Evolutionary conservation across 1,139 yeast genomes (phyloP), one percentile per base, ranked within the genome.

Genomic region (Magnusiomyces fungicola): DNA sequence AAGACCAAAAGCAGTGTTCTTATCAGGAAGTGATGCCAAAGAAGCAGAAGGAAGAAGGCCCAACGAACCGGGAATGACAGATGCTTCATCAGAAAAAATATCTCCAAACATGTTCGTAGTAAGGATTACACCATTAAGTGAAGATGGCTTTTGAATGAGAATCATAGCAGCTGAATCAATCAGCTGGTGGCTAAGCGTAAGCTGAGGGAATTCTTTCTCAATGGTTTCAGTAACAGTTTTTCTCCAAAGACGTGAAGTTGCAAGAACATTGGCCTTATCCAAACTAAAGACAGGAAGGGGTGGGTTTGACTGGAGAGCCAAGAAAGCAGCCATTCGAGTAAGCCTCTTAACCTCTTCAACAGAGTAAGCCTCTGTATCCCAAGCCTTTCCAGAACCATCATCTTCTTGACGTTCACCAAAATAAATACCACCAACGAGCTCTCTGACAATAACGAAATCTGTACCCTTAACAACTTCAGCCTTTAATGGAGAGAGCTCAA

Each of bases 91-190:
- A 48, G 96, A 85, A 62, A 92, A 86, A 67, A 92, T 92, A 67
- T 92, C 98, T 62, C 98, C 98, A 70, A 92, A 92, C 96, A 92
- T 90, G 72, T 92, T 92, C 59, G 86, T 83, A 47, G 97, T 90
- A 64, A 92, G 80, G 7, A 34, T 23, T 47, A 92, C 77, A 68
- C 98, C 98, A 66, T 92, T 92, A 62, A 92, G 78, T 58, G 81
- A 81, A 46, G 89, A 83, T 61, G 98, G 98, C 56, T 78, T 79
- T 72, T 92, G 88, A 60, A 92, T 86, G 61, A 92, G 73, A 62
- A 90, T 89, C 98, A 92, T 92, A 47, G 98, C 97, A 46, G 98
- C 98, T 10, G 97, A 88, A 69, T 92, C 98, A 62, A 92, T 90
- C 69, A 92, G 79, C 73, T 92, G 98, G 70, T 92, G 96, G 67